phyloP scores from a whole-genome alignment of 2,329 filamentous ascomycete genomes.

The Xylariaceae sp. region DNA sequence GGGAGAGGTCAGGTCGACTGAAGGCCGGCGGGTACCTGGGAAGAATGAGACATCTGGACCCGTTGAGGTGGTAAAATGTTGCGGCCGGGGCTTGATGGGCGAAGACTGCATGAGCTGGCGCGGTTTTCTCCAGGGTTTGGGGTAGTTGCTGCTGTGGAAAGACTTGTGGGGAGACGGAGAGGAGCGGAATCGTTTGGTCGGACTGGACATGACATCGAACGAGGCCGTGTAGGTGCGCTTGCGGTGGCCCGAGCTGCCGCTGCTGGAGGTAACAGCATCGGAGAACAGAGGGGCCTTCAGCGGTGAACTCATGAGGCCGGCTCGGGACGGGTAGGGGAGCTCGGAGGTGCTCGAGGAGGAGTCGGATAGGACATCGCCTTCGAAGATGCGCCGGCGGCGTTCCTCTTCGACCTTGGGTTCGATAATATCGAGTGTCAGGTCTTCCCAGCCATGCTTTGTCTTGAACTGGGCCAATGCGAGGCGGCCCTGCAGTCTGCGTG shows the following conservation, averaged over 20 bases:
- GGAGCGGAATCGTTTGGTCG: constrained; percentile 65
- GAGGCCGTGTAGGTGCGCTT: constrained; percentile 59
- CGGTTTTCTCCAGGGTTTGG: constrained; percentile 66
- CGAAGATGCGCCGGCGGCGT: constrained; percentile 63
- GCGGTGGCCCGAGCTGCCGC: constrained; percentile 59
- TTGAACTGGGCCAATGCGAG: constrained; percentile 96
- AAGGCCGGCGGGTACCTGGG: constrained; percentile 62
- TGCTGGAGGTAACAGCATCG: constrained; percentile 69
- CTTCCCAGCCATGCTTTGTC: constrained; percentile 91
- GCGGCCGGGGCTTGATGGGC: constrained; percentile 70
- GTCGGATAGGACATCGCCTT: constrained; percentile 75
- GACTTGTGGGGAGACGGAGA: constrained; percentile 58
- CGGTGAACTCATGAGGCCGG: constrained; percentile 74
- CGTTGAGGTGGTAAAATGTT: constrained; percentile 66
- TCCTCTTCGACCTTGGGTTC: constrained; percentile 79
- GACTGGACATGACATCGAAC: constrained; percentile 54
- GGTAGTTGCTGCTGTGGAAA: constrained; percentile 34
- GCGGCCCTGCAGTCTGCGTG: constrained; percentile 84
- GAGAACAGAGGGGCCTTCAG: constrained; percentile 78
- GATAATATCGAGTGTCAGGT: constrained; percentile 78
- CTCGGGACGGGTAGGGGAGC: constrained; percentile 60
- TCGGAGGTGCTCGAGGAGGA: constrained; percentile 82
- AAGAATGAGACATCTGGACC: constrained; percentile 76
- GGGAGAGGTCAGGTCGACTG: constrained; percentile 55
- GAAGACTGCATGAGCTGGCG: constrained; percentile 80